phyloP scores from a whole-genome alignment of 202 grass and related monocot species.

The Eragrostis tef region DNA sequence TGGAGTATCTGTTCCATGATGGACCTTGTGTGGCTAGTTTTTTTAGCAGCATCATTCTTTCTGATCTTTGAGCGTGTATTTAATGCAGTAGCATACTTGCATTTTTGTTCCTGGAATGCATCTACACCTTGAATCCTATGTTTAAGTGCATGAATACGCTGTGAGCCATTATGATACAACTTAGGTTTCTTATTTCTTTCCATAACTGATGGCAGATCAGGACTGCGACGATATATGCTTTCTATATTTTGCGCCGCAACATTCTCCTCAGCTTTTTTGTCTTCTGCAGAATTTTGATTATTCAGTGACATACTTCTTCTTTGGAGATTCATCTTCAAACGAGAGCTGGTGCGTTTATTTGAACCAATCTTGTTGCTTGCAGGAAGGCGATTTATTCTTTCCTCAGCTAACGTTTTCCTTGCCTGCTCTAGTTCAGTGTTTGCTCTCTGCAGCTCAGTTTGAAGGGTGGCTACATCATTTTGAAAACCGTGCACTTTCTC shows the following conservation, averaged over 20 bases:
- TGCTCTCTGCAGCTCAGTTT: constrained; percentile 58
- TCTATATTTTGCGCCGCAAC: constrained; percentile 49
- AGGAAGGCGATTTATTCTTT: constrained; percentile 45
- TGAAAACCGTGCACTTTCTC: constrained; percentile 55
- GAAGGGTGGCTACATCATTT: constrained; percentile 53
- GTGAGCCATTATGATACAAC: constrained; percentile 64
- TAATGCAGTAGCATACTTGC: constrained; percentile 32
- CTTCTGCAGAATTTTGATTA: constrained; percentile 35
- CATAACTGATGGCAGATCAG: constrained; percentile 54
- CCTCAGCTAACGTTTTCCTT: constrained; percentile 53
- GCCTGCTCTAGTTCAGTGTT: constrained; percentile 56
- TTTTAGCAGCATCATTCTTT: constrained; percentile 41
- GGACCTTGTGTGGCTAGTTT: constrained; percentile 25
- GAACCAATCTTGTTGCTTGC: constrained; percentile 35
- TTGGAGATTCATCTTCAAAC: constrained; percentile 42
- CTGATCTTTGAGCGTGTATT: constrained; percentile 35
- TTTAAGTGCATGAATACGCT: constrained; percentile 71
- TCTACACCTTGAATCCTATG: constrained; percentile 42
- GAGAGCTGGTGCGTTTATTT: constrained; percentile 39
- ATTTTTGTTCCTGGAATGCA: constrained; percentile 47
- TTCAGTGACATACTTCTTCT: constrained; percentile 40
- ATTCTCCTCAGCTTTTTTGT: constrained; percentile 20
- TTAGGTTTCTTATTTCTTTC: constrained; percentile 65
- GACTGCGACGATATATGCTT: constrained; percentile 20
- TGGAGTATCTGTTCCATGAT: constrained; percentile 62